Conservation (phyloP, 352 stramenopile species). For the Halophytophthora batemanensis region DNA sequence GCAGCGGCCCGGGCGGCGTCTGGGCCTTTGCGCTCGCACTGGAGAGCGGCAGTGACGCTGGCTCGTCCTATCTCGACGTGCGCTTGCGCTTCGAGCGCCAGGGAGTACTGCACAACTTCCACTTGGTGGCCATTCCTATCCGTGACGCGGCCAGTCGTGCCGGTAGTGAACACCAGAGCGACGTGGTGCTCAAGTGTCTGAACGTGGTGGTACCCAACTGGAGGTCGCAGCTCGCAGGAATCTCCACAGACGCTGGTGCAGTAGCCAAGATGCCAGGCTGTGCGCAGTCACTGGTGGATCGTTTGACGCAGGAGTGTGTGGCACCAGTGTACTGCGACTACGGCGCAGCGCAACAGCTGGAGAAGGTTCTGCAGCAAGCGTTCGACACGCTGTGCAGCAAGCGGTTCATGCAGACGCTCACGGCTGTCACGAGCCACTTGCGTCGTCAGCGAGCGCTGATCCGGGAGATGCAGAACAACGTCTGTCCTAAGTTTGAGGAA, state of each 20-base stretch:
- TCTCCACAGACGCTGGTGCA: conserved; percentile 12
- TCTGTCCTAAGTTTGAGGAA: conserved; percentile 27
- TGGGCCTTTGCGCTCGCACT: conserved; percentile 24
- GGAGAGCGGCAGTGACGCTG: conserved; percentile 15
- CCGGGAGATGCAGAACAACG: conserved; percentile 20
- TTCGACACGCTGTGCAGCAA: conserved; percentile 23
- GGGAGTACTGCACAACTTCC: conserved; percentile 19
- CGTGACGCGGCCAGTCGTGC: conserved; percentile 18
- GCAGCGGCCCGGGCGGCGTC: conserved; percentile 8
- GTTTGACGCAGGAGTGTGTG: conserved; percentile 14
- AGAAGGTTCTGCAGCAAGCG: conserved; percentile 17
- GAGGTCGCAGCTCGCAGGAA: conserved; percentile 17
- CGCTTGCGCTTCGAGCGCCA: conserved; percentile 24
- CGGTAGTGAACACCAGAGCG: conserved; percentile 11
- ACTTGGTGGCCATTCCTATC: conserved; percentile 25
- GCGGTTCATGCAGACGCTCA: conserved; percentile 17
- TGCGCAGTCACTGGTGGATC: conserved; percentile 8
- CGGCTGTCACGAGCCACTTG: conserved; percentile 15
- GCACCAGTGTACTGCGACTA: conserved; percentile 20
- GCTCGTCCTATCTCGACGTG: conserved; percentile 20
- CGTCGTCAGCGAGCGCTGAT: conserved; percentile 20
- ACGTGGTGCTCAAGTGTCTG: conserved; percentile 22
- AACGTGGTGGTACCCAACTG: conserved; percentile 18
- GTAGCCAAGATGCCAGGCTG: conserved; percentile 15
- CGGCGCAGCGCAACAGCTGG: conserved; percentile 13